These are phyloP conservation scores for Meyerozyma elateridarum DNA, from an alignment of 1,139 yeast species.

Conservation along the genomic window DNA sequence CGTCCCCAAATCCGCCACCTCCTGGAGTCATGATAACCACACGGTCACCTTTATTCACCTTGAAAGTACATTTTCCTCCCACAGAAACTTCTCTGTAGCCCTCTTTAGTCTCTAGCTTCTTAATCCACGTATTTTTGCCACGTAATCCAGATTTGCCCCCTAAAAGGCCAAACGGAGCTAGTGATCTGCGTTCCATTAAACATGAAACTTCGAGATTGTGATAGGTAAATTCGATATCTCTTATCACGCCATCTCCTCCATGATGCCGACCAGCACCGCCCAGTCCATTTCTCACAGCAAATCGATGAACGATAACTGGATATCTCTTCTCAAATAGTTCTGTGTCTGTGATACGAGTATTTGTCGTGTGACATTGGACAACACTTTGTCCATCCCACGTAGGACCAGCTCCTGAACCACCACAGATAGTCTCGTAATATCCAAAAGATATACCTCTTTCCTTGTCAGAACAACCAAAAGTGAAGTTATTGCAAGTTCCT, in stretches of 20 bases:
- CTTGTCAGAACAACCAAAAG: conserved; percentile 52
- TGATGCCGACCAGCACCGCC: conserved; percentile 53
- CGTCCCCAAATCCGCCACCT: conserved; percentile 48
- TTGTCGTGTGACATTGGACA: conserved; percentile 69
- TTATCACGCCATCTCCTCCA: conserved; percentile 62
- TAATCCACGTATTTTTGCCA: conserved; percentile 57
- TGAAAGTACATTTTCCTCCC: conserved; percentile 42
- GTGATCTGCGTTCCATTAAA: conserved; percentile 55
- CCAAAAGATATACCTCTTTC: conserved; percentile 51
- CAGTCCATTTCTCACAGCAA: conserved; percentile 46
- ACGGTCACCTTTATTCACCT: conserved; percentile 37
- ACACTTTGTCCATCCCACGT: conserved; percentile 61
- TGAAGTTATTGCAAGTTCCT: conserved; percentile 69
- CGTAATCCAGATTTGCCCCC: conserved; percentile 58
- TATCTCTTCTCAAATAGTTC: conserved; percentile 64
- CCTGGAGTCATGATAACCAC: conserved; percentile 48
- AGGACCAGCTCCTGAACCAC: conserved; percentile 67
- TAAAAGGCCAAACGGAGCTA: conserved; percentile 54
- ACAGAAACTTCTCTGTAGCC: conserved; percentile 25
- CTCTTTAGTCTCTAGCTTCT: conserved; percentile 19
- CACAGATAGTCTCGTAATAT: conserved; percentile 68
- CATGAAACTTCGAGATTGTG: conserved; percentile 51
- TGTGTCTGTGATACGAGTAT: conserved; percentile 66
- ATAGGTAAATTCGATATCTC: conserved; percentile 57
- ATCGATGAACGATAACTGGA: conserved; percentile 57